Percentiles rank a stretch among this genome's conserved stretches.
phyloP scores from a whole-genome alignment of 495 filamentous ascomycete genomes.

The Aspergillus panamensis region DNA sequence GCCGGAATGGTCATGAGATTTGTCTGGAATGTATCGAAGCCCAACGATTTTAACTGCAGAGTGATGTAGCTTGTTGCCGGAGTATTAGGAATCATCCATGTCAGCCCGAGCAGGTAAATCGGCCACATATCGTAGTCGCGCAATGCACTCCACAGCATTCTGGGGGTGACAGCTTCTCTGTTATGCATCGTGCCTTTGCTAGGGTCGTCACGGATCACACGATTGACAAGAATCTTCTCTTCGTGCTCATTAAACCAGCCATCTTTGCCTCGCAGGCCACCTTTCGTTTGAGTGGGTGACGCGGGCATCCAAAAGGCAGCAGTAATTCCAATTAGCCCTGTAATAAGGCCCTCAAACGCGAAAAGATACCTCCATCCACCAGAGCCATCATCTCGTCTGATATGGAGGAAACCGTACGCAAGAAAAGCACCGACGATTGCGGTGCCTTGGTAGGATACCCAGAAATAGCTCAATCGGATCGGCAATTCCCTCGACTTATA shows the following conservation, averaged over 20 bases:
- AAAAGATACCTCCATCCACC: conserved; percentile 76
- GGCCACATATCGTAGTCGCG: conserved; percentile 72
- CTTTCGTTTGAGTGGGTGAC: conserved; percentile 66
- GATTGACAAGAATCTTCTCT: conserved; percentile 68
- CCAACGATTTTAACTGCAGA: conserved; percentile 54
- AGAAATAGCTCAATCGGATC: conserved; percentile 63
- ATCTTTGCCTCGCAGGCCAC: conserved; percentile 63
- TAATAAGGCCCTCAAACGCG: conserved; percentile 50
- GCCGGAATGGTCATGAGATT: conserved; percentile 68
- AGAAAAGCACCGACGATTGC: conserved; percentile 65
- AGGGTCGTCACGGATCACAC: conserved; percentile 71
- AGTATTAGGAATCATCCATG: conserved; percentile 51
- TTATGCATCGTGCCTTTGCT: conserved; percentile 61
- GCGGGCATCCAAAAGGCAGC: conserved; percentile 68
- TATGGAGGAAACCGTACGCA: conserved; percentile 68
- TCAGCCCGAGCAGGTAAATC: conserved; percentile 61
- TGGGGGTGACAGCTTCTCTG: conserved; percentile 57
- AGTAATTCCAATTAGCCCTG: conserved; percentile 60
- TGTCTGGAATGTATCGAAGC: conserved; percentile 63
- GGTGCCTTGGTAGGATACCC: conserved; percentile 65
- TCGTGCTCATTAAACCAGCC: conserved; percentile 70
- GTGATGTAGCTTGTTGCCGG: conserved; percentile 59
- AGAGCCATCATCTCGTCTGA: conserved; percentile 54
- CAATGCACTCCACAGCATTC: conserved; percentile 54
- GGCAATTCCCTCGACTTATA: conserved; percentile 68